Base-by-base conservation (phyloP, 345 rosid species). In the Stellera chamaejasme region DNA sequence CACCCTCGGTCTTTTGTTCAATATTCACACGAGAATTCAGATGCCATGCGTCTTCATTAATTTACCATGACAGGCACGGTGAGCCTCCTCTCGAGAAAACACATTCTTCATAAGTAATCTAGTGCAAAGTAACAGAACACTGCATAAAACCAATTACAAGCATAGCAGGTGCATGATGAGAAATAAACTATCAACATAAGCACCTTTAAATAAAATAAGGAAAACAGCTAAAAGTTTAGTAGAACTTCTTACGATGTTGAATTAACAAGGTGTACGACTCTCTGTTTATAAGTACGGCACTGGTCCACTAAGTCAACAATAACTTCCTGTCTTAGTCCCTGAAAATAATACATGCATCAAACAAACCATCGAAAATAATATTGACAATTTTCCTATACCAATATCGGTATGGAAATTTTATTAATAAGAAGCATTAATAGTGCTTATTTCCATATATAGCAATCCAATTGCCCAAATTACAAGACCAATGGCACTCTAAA, bases 251-350 rank as follows among this genome's bases (percentile, higher is more conserved):
- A 94, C 97, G 89, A 62, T 65, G 99, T 85, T 26, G 99, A 94
- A 79, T 94, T 90, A 54, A 90, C 99, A 58, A 94, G 89, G 74
- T 94, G 99, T 59, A 94, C 97, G 50, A 87, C 96, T 76, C 99
- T 83, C 76, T 87, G 95, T 72, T 94, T 94, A 82, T 85, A 94
- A 8, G 90, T 75, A 50, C 95, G 96, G 62, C 99, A 94, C 68
- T 94, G 99, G 6, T 83, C 97, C 74, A 94, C 97, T 73, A 94
- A 75, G 74, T 94, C 99, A 56, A 87, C 84, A 67, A 94, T 83
- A 65, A 90, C 97, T 69, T 94, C 99, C 80, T 94, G 95, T 79
- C 87, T 82, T 61, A 94, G 72, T 28, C 88, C 97, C 99, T 90
- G 72, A 51, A 69, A 60, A 28, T 55, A 62, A 41, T 41, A 71